Evolutionary conservation across 2,329 filamentous ascomycete species (phyloP).

Genomic region (Coccinonectria pachysandricola): DNA sequence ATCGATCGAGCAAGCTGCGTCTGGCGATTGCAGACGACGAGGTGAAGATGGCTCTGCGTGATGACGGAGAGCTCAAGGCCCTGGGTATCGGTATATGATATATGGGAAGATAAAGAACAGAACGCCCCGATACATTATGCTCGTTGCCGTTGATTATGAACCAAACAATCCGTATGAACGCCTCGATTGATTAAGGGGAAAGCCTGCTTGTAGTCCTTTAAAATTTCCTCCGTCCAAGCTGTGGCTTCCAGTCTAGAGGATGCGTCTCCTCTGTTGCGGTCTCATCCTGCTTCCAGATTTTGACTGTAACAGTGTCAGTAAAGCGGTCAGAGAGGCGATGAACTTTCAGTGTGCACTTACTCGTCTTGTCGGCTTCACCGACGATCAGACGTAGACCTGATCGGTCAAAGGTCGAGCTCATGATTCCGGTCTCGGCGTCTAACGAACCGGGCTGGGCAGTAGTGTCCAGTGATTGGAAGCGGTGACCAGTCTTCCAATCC

Average conservation of each 20-base stretch:
- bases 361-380: slow-evolving; percentile 95
- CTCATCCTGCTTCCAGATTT: slow-evolving; percentile 94
- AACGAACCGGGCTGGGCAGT: slow-evolving; percentile 89
- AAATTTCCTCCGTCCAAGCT: slow-evolving; percentile 65
- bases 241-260: slow-evolving; percentile 86
- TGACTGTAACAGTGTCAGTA: slow-evolving; percentile 44
- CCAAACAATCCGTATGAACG: too few relatives aligned
- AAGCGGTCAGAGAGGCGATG: neutral
- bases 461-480: slow-evolving; percentile 82
- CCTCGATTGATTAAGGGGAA: slow-evolving; percentile 7
- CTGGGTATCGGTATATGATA: slow-evolving; percentile 49
- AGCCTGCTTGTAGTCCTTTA: too few relatives aligned
- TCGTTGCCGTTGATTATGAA: too few relatives aligned
- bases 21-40: slow-evolving; percentile 86
- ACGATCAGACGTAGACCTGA: slow-evolving; percentile 85
- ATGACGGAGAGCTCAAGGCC: slow-evolving; percentile 77
- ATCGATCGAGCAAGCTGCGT: slow-evolving; percentile 78
- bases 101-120: slow-evolving; percentile 17
- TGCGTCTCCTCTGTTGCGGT: slow-evolving; percentile 84
- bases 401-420: slow-evolving; percentile 85
- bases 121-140: slow-evolving; percentile 3
- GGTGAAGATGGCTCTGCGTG: slow-evolving; percentile 74
- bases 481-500: slow-evolving; percentile 96
- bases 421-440: slow-evolving; percentile 88
- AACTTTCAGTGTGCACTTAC: slow-evolving; percentile 35